Evolutionary conservation across 371 early-diverging fungal genomes (phyloP).

Genomic region (Cladochytrium tenue): DNA sequence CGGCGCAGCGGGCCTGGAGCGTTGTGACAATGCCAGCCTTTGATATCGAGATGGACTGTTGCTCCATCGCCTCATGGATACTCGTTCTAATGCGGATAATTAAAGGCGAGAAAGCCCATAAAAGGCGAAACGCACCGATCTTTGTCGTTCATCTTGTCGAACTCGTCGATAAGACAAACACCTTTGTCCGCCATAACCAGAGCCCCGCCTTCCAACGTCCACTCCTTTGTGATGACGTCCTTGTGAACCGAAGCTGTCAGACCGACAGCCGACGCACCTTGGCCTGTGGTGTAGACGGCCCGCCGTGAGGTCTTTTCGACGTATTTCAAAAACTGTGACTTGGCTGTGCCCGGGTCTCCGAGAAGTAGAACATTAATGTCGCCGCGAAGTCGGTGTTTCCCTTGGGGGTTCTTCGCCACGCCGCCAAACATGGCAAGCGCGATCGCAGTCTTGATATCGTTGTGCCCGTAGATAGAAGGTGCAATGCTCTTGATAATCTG

Average conservation of each 20-base stretch:
- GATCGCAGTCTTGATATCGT: slow-evolving; percentile 94
- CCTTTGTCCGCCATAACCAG: slow-evolving; percentile 98
- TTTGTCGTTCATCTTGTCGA: slow-evolving; percentile 99
- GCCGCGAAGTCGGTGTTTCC: slow-evolving; percentile 91
- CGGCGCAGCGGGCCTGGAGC: slow-evolving; percentile 93
- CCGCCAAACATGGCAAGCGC: slow-evolving; percentile 98
- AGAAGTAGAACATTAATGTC: slow-evolving; percentile 98
- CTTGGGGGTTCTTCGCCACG: slow-evolving; percentile 88
- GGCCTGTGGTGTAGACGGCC: slow-evolving; percentile 98
- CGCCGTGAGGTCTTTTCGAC: slow-evolving; percentile 94
- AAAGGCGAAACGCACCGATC: slow-evolving; percentile 59
- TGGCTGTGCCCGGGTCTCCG: slow-evolving; percentile 99
- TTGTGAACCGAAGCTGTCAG: slow-evolving; percentile 97
- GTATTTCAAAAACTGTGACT: slow-evolving; percentile 98
- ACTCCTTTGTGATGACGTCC: slow-evolving; percentile 96
- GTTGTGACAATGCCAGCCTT: slow-evolving; percentile 98
- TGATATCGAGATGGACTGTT: slow-evolving; percentile 97
- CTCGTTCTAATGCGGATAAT: slow-evolving; percentile 63
- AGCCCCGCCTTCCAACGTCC: slow-evolving; percentile 99
- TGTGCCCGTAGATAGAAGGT: slow-evolving; percentile 99
- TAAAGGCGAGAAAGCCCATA: not conserved
- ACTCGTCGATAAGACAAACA: slow-evolving; percentile 98
- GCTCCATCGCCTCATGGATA: slow-evolving; percentile 99
- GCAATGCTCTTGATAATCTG: slow-evolving; percentile 95
- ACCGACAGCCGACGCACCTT: slow-evolving; percentile 99